Base-by-base conservation (phyloP, 306 rosid species). In the Vicia sativa region DNA sequence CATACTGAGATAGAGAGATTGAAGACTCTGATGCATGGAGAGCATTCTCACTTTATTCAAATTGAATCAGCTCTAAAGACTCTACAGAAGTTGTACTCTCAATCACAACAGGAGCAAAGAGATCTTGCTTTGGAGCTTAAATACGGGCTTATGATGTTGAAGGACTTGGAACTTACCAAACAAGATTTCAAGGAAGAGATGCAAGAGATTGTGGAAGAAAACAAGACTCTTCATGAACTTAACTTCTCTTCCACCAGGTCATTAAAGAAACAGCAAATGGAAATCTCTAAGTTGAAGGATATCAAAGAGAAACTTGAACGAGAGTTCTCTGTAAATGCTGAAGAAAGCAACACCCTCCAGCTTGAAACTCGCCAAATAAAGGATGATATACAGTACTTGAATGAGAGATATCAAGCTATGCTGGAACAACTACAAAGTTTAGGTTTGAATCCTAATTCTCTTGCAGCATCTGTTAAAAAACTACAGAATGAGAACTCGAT, bases 91-190 rank as follows among this genome's bases (percentile, higher is more conserved):
- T 49, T 87, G 70, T 86, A 90, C 49, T 81, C 74, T 61, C 83
- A 86, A 71, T 90, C 98, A 57, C 96, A 88, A 78, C 87, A 87
- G 80, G 96, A 90, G 66, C 98, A 92, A 79, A 87, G 68, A 79
- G 81, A 79, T 66, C 86, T 92, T 68, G 83, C 90, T 11, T 44
- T 74, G 78, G 98, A 92, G 85, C 91, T 92, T 49, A 85, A 90
- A 71, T 68, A 72, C 35, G 93, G 96, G 71, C 86, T 90, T 77
- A 89, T 72, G 78, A 78, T 82, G 81, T 71, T 92, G 86, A 92
- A 83, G 70, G 85, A 87, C 59, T 57, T 88, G 58, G 96, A 85
- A 69, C 71, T 71, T 67, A 68, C 88, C 78, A 90, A 86, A 71
- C 82, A 80, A 23, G 87, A 77, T 49, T 72, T 77, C 68, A 87